phyloP scores from a whole-genome alignment of 352 stramenopile genomes.

The Lagenidium sp. region DNA sequence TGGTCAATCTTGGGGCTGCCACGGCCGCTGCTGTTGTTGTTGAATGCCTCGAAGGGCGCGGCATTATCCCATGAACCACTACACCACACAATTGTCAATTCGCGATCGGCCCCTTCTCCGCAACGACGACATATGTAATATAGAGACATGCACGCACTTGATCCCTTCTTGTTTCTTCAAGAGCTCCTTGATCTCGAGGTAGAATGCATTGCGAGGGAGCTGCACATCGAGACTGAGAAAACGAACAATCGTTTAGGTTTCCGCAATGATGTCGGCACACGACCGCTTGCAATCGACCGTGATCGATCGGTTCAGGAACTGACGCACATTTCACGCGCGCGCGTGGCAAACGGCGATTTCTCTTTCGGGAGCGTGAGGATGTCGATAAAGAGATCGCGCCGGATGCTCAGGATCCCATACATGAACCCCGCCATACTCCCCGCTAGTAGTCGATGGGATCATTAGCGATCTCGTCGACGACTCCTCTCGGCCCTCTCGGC shows the following conservation, averaged over 20 bases:
- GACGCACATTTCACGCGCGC: constrained; percentile 38
- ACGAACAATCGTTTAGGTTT: not conserved
- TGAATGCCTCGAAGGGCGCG: constrained; percentile 3
- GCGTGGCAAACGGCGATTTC: constrained; percentile 50
- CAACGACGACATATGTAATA: too few species aligned
- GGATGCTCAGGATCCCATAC: constrained; percentile 64
- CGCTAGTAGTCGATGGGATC: too few species aligned
- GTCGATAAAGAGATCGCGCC: constrained; percentile 54
- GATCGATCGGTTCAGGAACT: too few species aligned
- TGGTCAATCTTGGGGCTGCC: not conserved
- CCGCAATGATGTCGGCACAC: too few species aligned
- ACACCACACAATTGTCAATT: not conserved
- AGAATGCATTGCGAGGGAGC: constrained; percentile 14
- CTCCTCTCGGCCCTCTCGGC: too few species aligned
- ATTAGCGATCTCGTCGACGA: too few species aligned
- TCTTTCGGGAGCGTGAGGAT: constrained; percentile 55
- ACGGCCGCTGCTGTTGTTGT: too few species aligned
- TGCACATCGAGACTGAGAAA: constrained; percentile 8
- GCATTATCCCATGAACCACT: constrained; percentile 44
- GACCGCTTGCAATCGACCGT: too few species aligned
- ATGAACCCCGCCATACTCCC: constrained; percentile 46
- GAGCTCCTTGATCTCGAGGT: constrained; percentile 37
- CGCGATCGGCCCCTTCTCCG: too few species aligned
- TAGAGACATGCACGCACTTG: constrained; percentile 23
- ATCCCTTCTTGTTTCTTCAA: constrained; percentile 27